Evolutionary conservation across 768 basidiomycete genomes (phyloP).

Genomic region (Russula sp.): DNA sequence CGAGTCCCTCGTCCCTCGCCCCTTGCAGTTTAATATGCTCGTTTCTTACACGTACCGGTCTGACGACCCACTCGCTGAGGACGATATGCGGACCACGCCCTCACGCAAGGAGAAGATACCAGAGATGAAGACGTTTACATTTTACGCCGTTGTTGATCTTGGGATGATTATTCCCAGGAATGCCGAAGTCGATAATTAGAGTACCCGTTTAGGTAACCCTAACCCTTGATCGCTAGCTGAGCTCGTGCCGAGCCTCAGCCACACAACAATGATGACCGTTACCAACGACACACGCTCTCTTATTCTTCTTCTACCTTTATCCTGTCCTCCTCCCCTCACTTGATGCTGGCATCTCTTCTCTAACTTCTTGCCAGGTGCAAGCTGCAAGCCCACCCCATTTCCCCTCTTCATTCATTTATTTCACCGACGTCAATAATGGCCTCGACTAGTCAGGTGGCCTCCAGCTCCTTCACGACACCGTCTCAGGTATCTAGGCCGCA

Average conservation of each 20-base stretch:
- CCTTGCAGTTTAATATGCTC: constrained; percentile 83
- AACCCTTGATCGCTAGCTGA: not conserved
- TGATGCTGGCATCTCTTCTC: constrained; percentile 20
- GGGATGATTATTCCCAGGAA: constrained; percentile 56
- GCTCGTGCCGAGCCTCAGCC: not conserved
- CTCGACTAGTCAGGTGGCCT: constrained; percentile 25
- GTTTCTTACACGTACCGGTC: constrained; percentile 92
- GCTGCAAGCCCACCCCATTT: constrained; percentile 26
- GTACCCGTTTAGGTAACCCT: constrained; percentile 10
- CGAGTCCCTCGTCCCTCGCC: not conserved
- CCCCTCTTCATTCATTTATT: not conserved
- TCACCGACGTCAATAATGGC: constrained; percentile 26
- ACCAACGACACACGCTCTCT: not conserved
- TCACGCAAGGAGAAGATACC: constrained; percentile 45
- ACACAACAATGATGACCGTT: not conserved
- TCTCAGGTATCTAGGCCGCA: constrained; percentile 37
- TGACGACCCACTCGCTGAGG: constrained; percentile 72
- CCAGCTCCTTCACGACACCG: constrained; percentile 10
- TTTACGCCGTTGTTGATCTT: constrained; percentile 79
- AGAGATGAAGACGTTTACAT: constrained; percentile 84
- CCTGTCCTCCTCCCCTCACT: not conserved
- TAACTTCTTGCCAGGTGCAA: constrained; percentile 42
- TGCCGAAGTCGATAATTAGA: constrained; percentile 19
- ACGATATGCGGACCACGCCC: constrained; percentile 37
- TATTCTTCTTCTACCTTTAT: not conserved